These are phyloP conservation scores for Fusarium incarnatum DNA, from an alignment of 2,329 filamentous ascomycete species.

Conservation along the genomic window DNA sequence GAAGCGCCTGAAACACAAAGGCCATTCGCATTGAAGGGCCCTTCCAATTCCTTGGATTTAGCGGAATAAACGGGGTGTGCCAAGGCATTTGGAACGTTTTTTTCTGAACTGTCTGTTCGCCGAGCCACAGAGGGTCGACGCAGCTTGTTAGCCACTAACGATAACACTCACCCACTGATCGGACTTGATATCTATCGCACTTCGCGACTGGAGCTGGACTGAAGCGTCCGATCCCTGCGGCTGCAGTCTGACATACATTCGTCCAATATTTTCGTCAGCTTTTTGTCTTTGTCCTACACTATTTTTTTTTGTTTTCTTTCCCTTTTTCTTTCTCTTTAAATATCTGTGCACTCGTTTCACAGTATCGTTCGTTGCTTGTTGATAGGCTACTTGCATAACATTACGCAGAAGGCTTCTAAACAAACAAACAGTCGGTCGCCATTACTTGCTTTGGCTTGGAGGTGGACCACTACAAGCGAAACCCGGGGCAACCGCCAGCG, in stretches of 20 bases:
- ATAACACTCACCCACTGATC: background rate
- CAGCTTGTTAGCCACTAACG: conserved; percentile 29
- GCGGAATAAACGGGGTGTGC: conserved; percentile 19
- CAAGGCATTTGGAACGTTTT: conserved; percentile 16
- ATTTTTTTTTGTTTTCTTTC: conserved; percentile 3
- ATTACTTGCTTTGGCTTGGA: conserved; percentile 6
- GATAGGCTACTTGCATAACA: conserved; percentile 10
- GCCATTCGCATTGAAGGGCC: conserved; percentile 11
- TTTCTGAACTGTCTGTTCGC: background rate
- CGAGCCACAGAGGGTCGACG: conserved; percentile 35
- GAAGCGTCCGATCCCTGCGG: conserved; percentile 29
- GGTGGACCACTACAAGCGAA: conserved; percentile 21
- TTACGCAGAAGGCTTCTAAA: conserved; percentile 15
- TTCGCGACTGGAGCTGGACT: background rate
- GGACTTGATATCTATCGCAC: background rate
- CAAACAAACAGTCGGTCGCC: conserved; percentile 5
- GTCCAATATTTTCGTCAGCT: conserved; percentile 44
- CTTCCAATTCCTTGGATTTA: conserved; percentile 19
- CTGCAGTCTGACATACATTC: conserved; percentile 27
- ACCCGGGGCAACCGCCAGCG: conserved; percentile 43
- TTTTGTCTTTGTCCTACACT: conserved; percentile 32
- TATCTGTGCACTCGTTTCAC: conserved; percentile 23
- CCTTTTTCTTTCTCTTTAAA: background rate
- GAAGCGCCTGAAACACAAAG: conserved; percentile 34
- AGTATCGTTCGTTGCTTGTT: conserved; percentile 5